Base-by-base conservation (phyloP, 2,329 filamentous ascomycete species). In the Orbilia quercus region DNA sequence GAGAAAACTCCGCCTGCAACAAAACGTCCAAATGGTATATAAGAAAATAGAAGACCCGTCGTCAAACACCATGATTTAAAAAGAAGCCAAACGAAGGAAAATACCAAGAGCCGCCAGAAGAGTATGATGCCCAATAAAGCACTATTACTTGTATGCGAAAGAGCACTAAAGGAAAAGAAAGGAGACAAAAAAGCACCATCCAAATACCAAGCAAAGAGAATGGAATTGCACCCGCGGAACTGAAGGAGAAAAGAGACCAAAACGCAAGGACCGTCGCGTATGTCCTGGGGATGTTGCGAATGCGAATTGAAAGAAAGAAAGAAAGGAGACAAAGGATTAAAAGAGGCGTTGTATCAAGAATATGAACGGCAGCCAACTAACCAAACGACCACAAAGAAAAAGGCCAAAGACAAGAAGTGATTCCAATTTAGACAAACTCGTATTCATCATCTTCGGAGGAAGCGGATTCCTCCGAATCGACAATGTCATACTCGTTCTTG, bases 401-500 rank as follows among this genome's bases (percentile, higher is more conserved):
- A 71, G n/a, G 53, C 18, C 34, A 9, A 40, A 31, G 28, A 31
- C 28, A 31, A 5, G 9, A 31, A 31, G 9, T 31, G 28, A 31
- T 31, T 31, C 28, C 28, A 31, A n/a, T 65, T 74, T 67, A 74
- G 4, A 74, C 55, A n/a, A 74, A 67, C 45, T 74, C 70, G 55
- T 66, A 74, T 7, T 72, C 67, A 12, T 74, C 70, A n/a, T 74
- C 70, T n/a, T 74, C 70, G 23, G 60, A 66, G 14, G 70, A 74
- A 31, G 62, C 63, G 16, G 70, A 74, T n/a, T 74, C 70, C 54
- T 74, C 70, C 2, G 75, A 74, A 31, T 76, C 69, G 47, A 78
- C 20, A 74, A 79, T 47, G 64, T 79, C 48, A 44, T 78, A 64
- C 74, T 79, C 54, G 45, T 76, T 64, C 55, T 80, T 75, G 75